These are phyloP conservation scores for Petunia axillaris DNA, from an alignment of 257 asterid species.

Conservation along the genomic window DNA sequence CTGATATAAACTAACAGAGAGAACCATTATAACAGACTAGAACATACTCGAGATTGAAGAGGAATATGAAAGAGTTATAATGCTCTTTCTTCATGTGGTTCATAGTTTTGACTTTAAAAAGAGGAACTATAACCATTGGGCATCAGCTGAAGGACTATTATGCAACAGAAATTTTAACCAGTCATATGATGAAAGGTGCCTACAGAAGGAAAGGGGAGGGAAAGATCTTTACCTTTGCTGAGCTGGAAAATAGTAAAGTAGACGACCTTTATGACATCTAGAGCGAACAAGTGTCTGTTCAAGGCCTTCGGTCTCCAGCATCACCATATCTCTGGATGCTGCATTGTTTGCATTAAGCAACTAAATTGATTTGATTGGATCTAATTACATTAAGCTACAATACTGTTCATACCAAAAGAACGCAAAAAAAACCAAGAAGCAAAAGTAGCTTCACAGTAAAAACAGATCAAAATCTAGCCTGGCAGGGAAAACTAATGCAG, in stretches of 20 bases:
- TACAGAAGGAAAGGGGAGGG: constrained; percentile 24
- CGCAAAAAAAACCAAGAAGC: constrained; percentile 3
- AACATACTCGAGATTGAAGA: too few relatives aligned
- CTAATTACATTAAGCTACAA: not conserved
- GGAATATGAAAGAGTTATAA: too few relatives aligned
- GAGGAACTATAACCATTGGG: too few relatives aligned
- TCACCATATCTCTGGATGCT: constrained; percentile 53
- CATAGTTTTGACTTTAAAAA: too few relatives aligned
- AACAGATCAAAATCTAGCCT: not conserved
- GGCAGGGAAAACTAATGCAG: not conserved
- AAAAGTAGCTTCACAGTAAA: not conserved
- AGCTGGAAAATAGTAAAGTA: constrained; percentile 79
- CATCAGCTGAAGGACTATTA: not conserved
- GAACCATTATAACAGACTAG: too few relatives aligned
- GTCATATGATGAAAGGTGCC: constrained; percentile 8
- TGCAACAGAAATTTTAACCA: not conserved
- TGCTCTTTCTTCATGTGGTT: too few relatives aligned
- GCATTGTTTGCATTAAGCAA: constrained; percentile 27
- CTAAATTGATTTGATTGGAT: constrained; percentile 7
- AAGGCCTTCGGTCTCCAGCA: constrained; percentile 55
- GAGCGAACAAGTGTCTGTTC: constrained; percentile 66
- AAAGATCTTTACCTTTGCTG: constrained; percentile 49
- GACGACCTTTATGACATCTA: constrained; percentile 94
- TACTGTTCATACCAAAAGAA: constrained; percentile 8
- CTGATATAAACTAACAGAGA: too few relatives aligned